phyloP scores from a whole-genome alignment of 495 filamentous ascomycete genomes.

The Penicillium angulare region DNA sequence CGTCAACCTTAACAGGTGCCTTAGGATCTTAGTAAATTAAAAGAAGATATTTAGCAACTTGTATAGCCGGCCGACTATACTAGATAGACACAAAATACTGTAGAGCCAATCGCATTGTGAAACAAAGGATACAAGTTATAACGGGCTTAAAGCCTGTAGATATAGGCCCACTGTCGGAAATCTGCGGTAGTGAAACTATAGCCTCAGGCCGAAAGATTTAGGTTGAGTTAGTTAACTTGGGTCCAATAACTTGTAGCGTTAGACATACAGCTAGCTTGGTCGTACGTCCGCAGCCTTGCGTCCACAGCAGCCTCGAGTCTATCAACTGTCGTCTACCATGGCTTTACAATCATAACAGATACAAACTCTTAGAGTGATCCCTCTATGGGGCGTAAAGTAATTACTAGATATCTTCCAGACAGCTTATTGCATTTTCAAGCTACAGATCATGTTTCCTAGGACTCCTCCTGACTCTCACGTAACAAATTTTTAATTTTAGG shows the following conservation, averaged over 20 bases:
- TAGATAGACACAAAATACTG: not conserved
- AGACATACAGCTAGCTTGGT: not conserved
- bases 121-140: not conserved
- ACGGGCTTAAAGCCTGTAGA: not conserved
- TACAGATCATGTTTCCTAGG: not conserved
- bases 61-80: not conserved
- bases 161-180: not conserved
- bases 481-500: not conserved
- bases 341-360: not conserved
- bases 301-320: too few species aligned
- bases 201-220: not conserved
- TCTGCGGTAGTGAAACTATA: too few species aligned
- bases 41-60: not conserved
- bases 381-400: not conserved
- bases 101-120: not conserved
- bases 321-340: too few species aligned
- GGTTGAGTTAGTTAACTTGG: not conserved
- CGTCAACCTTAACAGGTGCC: too few species aligned
- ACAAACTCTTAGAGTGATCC: not conserved
- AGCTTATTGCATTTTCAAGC: not conserved
- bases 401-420: not conserved
- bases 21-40: not conserved
- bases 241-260: not conserved
- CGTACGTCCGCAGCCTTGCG: too few species aligned
- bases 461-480: not conserved